phyloP scores from a whole-genome alignment of 768 basidiomycete species.

The Tricholoma matsutake region DNA sequence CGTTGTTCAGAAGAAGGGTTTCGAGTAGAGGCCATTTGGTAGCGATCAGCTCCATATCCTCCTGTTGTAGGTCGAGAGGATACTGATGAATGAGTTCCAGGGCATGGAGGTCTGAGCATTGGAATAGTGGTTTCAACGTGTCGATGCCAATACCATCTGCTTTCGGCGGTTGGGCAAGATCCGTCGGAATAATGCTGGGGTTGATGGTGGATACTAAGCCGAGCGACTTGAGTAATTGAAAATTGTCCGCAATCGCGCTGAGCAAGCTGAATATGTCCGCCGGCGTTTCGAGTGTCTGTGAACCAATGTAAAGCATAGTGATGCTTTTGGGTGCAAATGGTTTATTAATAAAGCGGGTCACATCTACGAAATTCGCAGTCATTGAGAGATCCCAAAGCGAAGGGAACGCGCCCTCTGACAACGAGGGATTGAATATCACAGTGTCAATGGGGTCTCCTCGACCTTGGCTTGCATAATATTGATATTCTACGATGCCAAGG shows the following conservation, averaged over 20 bases:
- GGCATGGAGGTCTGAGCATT: conserved; percentile 29
- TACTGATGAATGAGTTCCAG: conserved; percentile 39
- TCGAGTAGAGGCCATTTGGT: conserved; percentile 43
- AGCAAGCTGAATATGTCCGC: conserved; percentile 41
- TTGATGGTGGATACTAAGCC: conserved; percentile 36
- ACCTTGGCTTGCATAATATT: conserved; percentile 47
- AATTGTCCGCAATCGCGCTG: conserved; percentile 41
- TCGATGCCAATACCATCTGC: conserved; percentile 27
- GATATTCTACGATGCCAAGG: conserved; percentile 51
- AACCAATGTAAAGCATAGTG: conserved; percentile 50
- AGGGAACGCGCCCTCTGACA: conserved; percentile 51
- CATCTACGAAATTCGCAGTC: conserved; percentile 42
- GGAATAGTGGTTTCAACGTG: conserved; percentile 34
- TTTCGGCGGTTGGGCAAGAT: conserved; percentile 13
- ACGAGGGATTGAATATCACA: conserved; percentile 37
- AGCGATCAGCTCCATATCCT: conserved; percentile 46
- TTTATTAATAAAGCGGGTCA: conserved; percentile 41
- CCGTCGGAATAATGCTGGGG: conserved; percentile 4
- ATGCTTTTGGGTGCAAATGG: conserved; percentile 47
- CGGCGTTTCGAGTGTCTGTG: conserved; percentile 42
- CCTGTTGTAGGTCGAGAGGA: conserved; percentile 35
- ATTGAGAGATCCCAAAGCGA: conserved; percentile 50
- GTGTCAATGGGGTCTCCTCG: conserved; percentile 44
- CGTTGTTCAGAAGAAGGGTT: conserved; percentile 42
- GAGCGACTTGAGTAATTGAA: conserved; percentile 44